These are phyloP conservation scores for Fusarium mundagurra DNA, from an alignment of 2,329 filamentous ascomycete species.

Conservation along the genomic window DNA sequence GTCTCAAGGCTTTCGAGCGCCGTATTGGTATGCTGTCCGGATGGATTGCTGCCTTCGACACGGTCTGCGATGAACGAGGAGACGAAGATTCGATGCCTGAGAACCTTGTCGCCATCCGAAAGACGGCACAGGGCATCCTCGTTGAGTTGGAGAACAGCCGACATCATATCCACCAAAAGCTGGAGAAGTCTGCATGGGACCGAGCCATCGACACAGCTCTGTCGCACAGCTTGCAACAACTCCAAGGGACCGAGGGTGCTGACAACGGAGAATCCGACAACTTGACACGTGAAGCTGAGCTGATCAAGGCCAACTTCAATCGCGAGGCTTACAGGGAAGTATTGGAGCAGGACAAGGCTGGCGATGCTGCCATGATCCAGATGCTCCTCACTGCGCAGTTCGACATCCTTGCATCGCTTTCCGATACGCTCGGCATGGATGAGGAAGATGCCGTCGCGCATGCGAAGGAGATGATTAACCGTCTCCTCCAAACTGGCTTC, in stretches of 20 bases:
- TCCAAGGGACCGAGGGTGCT: slow-evolving; percentile 64
- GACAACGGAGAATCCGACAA: slow-evolving; percentile 73
- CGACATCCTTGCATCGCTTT: slow-evolving; percentile 85
- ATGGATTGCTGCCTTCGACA: slow-evolving; percentile 93
- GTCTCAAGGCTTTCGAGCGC: slow-evolving; percentile 82
- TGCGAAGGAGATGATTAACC: slow-evolving; percentile 79
- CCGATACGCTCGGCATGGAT: slow-evolving; percentile 82
- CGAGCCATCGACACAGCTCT: slow-evolving; percentile 87
- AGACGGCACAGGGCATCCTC: slow-evolving; percentile 88
- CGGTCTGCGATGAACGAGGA: slow-evolving; percentile 73
- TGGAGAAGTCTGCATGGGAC: slow-evolving; percentile 87
- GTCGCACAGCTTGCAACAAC: slow-evolving; percentile 82
- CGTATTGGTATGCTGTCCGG: slow-evolving; percentile 86
- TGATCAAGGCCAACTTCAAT: slow-evolving; percentile 84
- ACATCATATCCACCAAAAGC: slow-evolving; percentile 87
- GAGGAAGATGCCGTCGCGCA: slow-evolving; percentile 84
- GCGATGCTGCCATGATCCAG: slow-evolving; percentile 82
- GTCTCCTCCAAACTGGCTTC: slow-evolving; percentile 80
- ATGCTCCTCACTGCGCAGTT: slow-evolving; percentile 90
- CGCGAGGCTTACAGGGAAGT: slow-evolving; percentile 81
- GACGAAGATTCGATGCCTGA: slow-evolving; percentile 68
- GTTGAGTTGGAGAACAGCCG: slow-evolving; percentile 89
- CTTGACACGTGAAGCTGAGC: slow-evolving; percentile 82
- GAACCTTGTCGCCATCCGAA: slow-evolving; percentile 79
- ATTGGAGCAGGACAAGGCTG: slow-evolving; percentile 83